A percentile compares a stretch with the other conserved stretches of the same genome.
These are phyloP conservation scores for Boletus reticulatus DNA, from an alignment of 768 basidiomycete genomes.

Conservation along the genomic window DNA sequence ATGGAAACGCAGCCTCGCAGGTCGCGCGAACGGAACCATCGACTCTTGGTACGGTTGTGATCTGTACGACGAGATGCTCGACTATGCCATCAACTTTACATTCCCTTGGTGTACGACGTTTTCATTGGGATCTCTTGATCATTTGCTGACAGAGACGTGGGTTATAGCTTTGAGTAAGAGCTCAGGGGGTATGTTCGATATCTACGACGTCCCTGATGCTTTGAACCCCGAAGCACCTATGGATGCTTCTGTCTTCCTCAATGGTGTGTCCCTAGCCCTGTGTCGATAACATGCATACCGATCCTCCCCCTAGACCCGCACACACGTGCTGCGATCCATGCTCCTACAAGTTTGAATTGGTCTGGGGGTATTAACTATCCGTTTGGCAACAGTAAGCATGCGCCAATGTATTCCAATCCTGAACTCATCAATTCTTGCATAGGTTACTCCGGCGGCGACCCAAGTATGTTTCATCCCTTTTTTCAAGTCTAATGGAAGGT, in stretches of 20 bases:
- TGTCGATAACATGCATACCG: not conserved
- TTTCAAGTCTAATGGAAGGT: not conserved
- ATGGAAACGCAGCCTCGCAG: constrained; percentile 47
- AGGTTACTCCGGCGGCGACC: constrained; percentile 27
- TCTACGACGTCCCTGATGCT: constrained; percentile 57
- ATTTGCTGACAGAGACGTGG: constrained; percentile 1
- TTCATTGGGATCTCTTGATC: not conserved
- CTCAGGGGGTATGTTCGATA: constrained; percentile 38
- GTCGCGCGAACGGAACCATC: constrained; percentile 52
- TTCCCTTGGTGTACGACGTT: constrained; percentile 51
- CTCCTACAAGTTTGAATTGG: constrained; percentile 59
- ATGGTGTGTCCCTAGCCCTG: constrained; percentile 41
- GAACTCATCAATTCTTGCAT: not conserved
- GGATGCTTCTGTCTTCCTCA: constrained; percentile 59
- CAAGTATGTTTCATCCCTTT: constrained; percentile 27
- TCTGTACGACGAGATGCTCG: constrained; percentile 60
- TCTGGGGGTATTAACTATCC: constrained; percentile 32
- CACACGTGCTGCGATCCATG: constrained; percentile 63
- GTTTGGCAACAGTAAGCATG: constrained; percentile 31
- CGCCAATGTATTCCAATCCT: not conserved
- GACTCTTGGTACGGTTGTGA: constrained; percentile 68
- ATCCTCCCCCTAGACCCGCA: constrained; percentile 41
- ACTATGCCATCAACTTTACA: constrained; percentile 72
- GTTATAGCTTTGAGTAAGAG: constrained; percentile 17
- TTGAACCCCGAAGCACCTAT: constrained; percentile 47